A percentile compares a stretch with the other conserved stretches of the same genome.
phyloP scores from a whole-genome alignment of 768 basidiomycete species.

The Macrocybe gigantea region DNA sequence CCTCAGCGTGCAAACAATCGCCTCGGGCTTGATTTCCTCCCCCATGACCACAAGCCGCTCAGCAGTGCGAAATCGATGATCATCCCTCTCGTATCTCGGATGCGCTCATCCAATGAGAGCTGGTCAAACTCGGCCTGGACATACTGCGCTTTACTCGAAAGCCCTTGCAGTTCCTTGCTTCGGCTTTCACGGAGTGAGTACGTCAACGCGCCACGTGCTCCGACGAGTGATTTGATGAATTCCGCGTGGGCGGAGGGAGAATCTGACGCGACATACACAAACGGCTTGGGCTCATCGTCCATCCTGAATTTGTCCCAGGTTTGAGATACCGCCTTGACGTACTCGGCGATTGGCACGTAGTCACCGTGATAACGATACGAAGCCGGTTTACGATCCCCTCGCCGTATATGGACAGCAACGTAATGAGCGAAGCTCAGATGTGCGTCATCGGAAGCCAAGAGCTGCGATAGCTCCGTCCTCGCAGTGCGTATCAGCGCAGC shows the following conservation, averaged over 20 bases:
- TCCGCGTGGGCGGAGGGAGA: conserved; percentile 37
- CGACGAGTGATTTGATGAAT: conserved; percentile 30
- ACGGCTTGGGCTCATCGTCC: conserved; percentile 16
- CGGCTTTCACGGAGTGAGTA: conserved; percentile 42
- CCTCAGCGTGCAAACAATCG: conserved; percentile 56
- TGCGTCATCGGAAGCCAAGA: conserved; percentile 11
- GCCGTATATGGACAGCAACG: conserved; percentile 56
- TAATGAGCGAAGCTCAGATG: conserved; percentile 22
- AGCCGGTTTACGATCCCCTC: conserved; percentile 47
- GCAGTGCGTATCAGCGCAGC: conserved; percentile 42
- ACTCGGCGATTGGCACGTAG: conserved; percentile 47
- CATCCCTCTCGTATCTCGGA: conserved; percentile 54
- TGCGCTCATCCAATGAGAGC: conserved; percentile 32
- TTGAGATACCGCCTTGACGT: conserved; percentile 32
- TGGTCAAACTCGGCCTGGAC: conserved; percentile 44
- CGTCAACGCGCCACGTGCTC: conserved; percentile 21
- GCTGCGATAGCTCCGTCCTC: conserved; percentile 35
- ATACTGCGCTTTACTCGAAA: conserved; percentile 51
- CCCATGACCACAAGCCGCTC: conserved; percentile 52
- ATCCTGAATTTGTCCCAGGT: conserved; percentile 26
- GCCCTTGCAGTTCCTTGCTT: conserved; percentile 32
- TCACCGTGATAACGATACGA: conserved; percentile 37
- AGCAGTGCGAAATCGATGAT: conserved; percentile 65
- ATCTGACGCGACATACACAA: conserved; percentile 60
- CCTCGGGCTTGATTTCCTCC: conserved; percentile 41